These are phyloP conservation scores for Crucihimalaya himalaica DNA, from an alignment of 345 rosid species.

Conservation along the genomic window DNA sequence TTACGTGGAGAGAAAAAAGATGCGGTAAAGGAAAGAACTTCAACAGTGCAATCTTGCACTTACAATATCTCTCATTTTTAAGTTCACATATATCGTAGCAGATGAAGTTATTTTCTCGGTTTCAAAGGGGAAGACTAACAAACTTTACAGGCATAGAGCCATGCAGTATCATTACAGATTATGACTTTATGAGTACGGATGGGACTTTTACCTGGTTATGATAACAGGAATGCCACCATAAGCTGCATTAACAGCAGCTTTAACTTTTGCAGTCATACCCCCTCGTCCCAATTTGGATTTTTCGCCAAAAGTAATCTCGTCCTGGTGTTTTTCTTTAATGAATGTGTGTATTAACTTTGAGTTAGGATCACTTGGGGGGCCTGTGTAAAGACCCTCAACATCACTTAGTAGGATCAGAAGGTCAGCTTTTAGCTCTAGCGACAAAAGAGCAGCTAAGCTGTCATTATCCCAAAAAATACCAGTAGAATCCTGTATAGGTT, in stretches of 20 bases:
- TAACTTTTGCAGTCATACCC: slow-evolving; percentile 98
- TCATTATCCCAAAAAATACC: slow-evolving; percentile 99
- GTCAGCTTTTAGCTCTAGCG: slow-evolving; percentile 93
- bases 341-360: slow-evolving; percentile 89
- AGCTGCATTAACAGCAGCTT: slow-evolving; percentile 93
- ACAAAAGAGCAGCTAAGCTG: slow-evolving; percentile 90
- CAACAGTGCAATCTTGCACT: not conserved
- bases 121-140: not conserved
- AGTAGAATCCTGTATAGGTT: slow-evolving; percentile 79
- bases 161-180: not conserved
- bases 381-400: slow-evolving; percentile 95
- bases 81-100: not conserved
- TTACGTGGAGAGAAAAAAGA: not conserved
- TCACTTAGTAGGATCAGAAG: slow-evolving; percentile 92
- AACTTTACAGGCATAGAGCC: not conserved
- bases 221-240: slow-evolving; percentile 88
- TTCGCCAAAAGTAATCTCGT: slow-evolving; percentile 92
- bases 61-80: not conserved
- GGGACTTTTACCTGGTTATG: slow-evolving; percentile 71
- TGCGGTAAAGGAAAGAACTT: not conserved
- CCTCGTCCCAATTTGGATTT: slow-evolving; percentile 97
- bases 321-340: slow-evolving; percentile 72
- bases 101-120: not conserved
- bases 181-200: not conserved
- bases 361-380: slow-evolving; percentile 88